phyloP scores from a whole-genome alignment of 106 monocot genomes.

The Apostasia ramifera region DNA sequence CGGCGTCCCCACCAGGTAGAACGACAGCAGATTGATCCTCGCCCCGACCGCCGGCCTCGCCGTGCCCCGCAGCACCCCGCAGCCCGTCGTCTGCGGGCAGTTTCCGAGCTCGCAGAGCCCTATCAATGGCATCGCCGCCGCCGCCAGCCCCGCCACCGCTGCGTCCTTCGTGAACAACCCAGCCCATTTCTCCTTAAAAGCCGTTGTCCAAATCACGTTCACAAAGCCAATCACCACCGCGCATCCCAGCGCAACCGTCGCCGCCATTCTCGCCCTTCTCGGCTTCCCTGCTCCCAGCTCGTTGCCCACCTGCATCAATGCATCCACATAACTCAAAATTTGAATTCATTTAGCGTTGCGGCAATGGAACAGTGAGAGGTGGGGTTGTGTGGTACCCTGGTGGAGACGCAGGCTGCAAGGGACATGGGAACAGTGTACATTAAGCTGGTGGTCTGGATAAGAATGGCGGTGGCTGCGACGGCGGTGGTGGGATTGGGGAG shows the following conservation, averaged over 20 bases:
- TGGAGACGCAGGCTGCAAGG: slow-evolving; percentile 79
- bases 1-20: slow-evolving; percentile 76
- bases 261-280: slow-evolving; percentile 47
- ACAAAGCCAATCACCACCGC: slow-evolving; percentile 37
- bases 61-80: slow-evolving; percentile 81
- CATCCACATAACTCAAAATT: not conserved
- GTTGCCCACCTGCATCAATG: slow-evolving; percentile 52
- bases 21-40: slow-evolving; percentile 65
- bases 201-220: slow-evolving; percentile 46
- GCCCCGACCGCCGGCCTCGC: slow-evolving; percentile 67
- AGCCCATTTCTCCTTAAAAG: slow-evolving; percentile 41
- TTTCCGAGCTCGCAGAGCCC: slow-evolving; percentile 88
- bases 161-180: slow-evolving; percentile 55
- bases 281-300: slow-evolving; percentile 75
- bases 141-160: slow-evolving; percentile 43
- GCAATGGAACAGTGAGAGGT: too few relatives aligned
- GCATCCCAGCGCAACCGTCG: slow-evolving; percentile 62
- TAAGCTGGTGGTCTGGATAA: slow-evolving; percentile 92
- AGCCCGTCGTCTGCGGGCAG: slow-evolving; percentile 86
- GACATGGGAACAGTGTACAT: slow-evolving; percentile 95
- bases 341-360: not conserved
- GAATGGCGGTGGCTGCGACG: slow-evolving; percentile 69
- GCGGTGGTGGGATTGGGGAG: slow-evolving; percentile 69
- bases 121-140: slow-evolving; percentile 61
- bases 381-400: slow-evolving; percentile 37